These are phyloP conservation scores for Penicillium ucsense DNA, from an alignment of 495 filamentous ascomycete species.

Conservation along the genomic window DNA sequence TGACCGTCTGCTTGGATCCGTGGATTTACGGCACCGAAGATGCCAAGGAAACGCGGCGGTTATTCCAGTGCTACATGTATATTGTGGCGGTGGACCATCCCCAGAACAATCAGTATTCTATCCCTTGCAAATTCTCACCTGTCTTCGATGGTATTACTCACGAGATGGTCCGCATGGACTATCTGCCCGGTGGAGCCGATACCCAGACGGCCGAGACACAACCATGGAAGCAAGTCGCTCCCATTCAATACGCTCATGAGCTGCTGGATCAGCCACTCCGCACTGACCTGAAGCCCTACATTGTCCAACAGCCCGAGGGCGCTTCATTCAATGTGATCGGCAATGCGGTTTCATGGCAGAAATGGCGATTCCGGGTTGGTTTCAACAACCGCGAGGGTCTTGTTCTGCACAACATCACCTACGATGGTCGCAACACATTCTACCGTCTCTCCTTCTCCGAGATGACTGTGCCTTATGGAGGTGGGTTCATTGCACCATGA, in stretches of 20 bases:
- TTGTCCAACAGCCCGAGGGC: slow-evolving; percentile 69
- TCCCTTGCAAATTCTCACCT: slow-evolving; percentile 69
- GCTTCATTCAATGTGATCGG: slow-evolving; percentile 50
- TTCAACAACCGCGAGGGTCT: slow-evolving; percentile 58
- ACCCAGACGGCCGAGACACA: slow-evolving; percentile 22
- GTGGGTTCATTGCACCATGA: slow-evolving; percentile 9
- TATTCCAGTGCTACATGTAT: slow-evolving; percentile 40
- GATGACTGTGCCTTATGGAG: slow-evolving; percentile 61
- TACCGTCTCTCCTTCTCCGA: slow-evolving; percentile 68
- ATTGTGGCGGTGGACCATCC: slow-evolving; percentile 29
- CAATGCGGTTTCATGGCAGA: slow-evolving; percentile 49
- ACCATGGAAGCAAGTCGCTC: slow-evolving; percentile 41
- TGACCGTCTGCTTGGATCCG: slow-evolving; percentile 34
- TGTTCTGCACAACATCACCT: slow-evolving; percentile 55
- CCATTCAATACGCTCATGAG: slow-evolving; percentile 41
- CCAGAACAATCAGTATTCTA: slow-evolving; percentile 63
- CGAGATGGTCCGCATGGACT: slow-evolving; percentile 50
- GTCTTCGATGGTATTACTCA: slow-evolving; percentile 57
- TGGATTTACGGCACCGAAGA: slow-evolving; percentile 39
- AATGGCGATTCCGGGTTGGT: slow-evolving; percentile 58
- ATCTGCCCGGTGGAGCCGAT: slow-evolving; percentile 31
- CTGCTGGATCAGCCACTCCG: slow-evolving; percentile 29
- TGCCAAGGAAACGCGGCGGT: slow-evolving; percentile 23
- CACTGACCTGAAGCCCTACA: slow-evolving; percentile 65
- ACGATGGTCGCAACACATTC: slow-evolving; percentile 60